phyloP scores from a whole-genome alignment of 2,329 filamentous ascomycete genomes.

The Aschersonia sp. region DNA sequence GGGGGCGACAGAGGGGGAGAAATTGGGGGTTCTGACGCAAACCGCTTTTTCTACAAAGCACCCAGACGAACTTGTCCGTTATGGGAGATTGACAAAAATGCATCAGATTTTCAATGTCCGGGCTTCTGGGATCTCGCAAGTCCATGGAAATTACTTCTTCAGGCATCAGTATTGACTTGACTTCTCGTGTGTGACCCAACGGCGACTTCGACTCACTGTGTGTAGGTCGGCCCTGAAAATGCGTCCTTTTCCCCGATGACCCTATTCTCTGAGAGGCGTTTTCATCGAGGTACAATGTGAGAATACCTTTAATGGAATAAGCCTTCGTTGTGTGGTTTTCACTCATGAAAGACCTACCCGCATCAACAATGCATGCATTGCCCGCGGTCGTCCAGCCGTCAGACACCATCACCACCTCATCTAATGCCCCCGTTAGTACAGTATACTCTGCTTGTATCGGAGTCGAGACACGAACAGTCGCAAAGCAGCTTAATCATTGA shows the following conservation, averaged over 20 bases:
- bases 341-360: conserved; percentile 34
- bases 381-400: conserved; percentile 57
- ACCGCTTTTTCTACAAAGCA: conserved; percentile 52
- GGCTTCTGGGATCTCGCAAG: conserved; percentile 14
- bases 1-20: too few relatives aligned
- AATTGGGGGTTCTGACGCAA: conserved; percentile 9
- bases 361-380: conserved; percentile 54
- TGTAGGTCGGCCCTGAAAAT: conserved; percentile 13
- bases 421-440: conserved; percentile 22
- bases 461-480: too few relatives aligned
- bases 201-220: neutral
- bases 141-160: neutral
- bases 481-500: too few relatives aligned
- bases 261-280: conserved; percentile 74
- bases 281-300: conserved; percentile 67
- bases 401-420: conserved; percentile 72
- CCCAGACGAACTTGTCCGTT: conserved; percentile 53
- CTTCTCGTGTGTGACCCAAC: neutral
- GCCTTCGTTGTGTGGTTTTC: neutral
- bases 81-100: conserved; percentile 72
- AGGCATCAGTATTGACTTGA: too few relatives aligned
- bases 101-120: conserved; percentile 25
- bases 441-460: too few relatives aligned
- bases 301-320: conserved; percentile 33
- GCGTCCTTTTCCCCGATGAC: conserved; percentile 55